phyloP scores from a whole-genome alignment of 345 rosid species.

The Melaleuca quinquenervia region DNA sequence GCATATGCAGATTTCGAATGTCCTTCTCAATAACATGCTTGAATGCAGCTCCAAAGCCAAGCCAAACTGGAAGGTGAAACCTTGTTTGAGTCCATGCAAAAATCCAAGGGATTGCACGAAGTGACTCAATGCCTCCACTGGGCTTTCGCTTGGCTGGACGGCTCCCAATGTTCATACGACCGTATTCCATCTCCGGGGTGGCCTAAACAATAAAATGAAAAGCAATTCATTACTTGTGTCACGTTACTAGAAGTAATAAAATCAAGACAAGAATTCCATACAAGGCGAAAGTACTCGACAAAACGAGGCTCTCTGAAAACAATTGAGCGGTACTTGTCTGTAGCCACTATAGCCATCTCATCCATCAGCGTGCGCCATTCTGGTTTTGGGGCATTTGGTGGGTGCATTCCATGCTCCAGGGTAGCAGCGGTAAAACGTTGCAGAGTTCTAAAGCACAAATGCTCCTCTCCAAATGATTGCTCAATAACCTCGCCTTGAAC shows the following conservation, averaged over 20 bases:
- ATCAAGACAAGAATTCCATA: constrained; percentile 16
- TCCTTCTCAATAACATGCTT: constrained; percentile 60
- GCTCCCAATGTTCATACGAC: constrained; percentile 98
- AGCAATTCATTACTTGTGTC: not conserved
- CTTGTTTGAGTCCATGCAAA: constrained; percentile 99
- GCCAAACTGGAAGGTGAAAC: constrained; percentile 97
- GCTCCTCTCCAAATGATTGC: constrained; percentile 93
- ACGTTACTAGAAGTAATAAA: not conserved
- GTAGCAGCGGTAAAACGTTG: constrained; percentile 98
- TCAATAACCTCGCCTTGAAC: constrained; percentile 98
- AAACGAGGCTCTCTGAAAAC: constrained; percentile 91
- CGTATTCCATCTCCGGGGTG: constrained; percentile 95
- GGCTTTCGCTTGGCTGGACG: constrained; percentile 95
- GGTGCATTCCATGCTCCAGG: constrained; percentile 92
- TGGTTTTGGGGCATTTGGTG: constrained; percentile 85
- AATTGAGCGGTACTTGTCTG: constrained; percentile 78
- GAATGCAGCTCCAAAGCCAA: constrained; percentile 92
- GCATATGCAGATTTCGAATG: constrained; percentile 64
- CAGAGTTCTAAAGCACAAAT: constrained; percentile 85
- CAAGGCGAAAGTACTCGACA: constrained; percentile 95
- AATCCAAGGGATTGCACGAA: constrained; percentile 99
- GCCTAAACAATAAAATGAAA: constrained; percentile 40
- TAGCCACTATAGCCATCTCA: constrained; percentile 89
- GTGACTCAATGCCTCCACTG: constrained; percentile 92
- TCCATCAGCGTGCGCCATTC: constrained; percentile 94